phyloP scores from a whole-genome alignment of 2,329 filamentous ascomycete genomes.

The Calonectria naviculata region DNA sequence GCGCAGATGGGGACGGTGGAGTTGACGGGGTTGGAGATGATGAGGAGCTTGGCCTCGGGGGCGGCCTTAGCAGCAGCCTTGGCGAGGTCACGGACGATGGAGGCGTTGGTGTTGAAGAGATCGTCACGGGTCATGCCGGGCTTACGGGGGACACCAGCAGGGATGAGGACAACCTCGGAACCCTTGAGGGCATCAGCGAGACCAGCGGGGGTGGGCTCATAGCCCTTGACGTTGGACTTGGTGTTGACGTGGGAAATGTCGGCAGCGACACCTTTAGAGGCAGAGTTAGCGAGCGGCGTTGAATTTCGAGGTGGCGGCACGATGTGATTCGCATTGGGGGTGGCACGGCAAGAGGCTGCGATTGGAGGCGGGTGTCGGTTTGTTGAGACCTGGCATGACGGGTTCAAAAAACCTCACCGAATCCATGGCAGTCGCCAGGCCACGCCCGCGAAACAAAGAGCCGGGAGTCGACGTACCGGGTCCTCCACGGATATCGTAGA shows the following conservation, averaged over 20 bases:
- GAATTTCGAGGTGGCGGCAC: slow-evolving; percentile 29
- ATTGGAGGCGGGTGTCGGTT: background rate
- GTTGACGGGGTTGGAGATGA: slow-evolving; percentile 99
- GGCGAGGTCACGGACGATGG: slow-evolving; percentile 97
- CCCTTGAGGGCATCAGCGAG: slow-evolving; percentile 85
- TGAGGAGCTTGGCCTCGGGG: slow-evolving; percentile 93
- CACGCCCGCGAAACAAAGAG: background rate
- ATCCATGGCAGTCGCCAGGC: background rate
- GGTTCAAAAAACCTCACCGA: background rate
- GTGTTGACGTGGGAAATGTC: slow-evolving; percentile 99
- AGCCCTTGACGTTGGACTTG: slow-evolving; percentile 93
- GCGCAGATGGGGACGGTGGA: slow-evolving; percentile 97
- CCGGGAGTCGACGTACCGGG: slow-evolving; percentile 76
- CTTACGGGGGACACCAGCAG: slow-evolving; percentile 98
- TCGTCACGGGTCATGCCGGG: slow-evolving; percentile 99
- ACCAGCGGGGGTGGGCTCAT: slow-evolving; percentile 80
- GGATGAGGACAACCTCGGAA: slow-evolving; percentile 95
- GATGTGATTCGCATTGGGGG: slow-evolving; percentile 8
- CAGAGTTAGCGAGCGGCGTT: slow-evolving; percentile 30
- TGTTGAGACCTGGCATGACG: background rate
- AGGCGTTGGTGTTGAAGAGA: slow-evolving; percentile 99
- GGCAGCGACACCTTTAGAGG: slow-evolving; percentile 85
- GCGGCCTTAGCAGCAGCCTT: slow-evolving; percentile 90
- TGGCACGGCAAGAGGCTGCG: background rate
- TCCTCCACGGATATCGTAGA: slow-evolving; percentile 96